phyloP scores from a whole-genome alignment of 73 alveolate genomes.

The Blepharisma stoltei region DNA sequence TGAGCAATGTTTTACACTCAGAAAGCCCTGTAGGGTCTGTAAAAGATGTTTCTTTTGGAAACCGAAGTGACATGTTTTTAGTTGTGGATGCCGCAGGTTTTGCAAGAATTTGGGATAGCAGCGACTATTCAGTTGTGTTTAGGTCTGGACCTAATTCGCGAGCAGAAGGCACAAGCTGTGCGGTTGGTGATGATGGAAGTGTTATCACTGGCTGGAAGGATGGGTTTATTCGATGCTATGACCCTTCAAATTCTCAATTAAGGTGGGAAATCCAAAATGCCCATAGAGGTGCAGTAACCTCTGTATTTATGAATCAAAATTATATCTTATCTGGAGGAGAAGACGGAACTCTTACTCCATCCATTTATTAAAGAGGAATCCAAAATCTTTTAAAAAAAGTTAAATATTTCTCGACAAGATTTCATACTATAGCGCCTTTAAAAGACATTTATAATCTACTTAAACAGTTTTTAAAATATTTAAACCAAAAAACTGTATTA shows the following conservation, averaged over 20 bases:
- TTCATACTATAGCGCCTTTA: too few relatives aligned
- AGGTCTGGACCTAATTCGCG: constrained; percentile 58
- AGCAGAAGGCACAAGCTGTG: constrained; percentile 65
- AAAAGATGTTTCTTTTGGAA: constrained; percentile 71
- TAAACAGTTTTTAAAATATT: too few relatives aligned
- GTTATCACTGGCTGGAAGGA: constrained; percentile 79
- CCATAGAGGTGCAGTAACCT: constrained; percentile 82
- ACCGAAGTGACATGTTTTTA: constrained; percentile 61
- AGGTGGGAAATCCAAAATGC: constrained; percentile 70
- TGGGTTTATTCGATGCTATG: constrained; percentile 70
- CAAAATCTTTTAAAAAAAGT: too few relatives aligned
- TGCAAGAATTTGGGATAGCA: constrained; percentile 71
- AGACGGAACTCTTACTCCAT: constrained; percentile 89
- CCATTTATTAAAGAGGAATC: too few relatives aligned
- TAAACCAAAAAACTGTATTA: too few relatives aligned
- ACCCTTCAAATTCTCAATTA: constrained; percentile 34
- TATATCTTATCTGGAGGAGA: constrained; percentile 89
- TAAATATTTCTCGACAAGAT: too few relatives aligned
- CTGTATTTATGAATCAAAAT: constrained; percentile 77
- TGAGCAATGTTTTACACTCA: constrained; percentile 73
- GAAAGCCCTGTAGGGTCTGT: constrained; percentile 77
- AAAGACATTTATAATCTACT: too few relatives aligned
- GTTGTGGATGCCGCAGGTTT: constrained; percentile 79
- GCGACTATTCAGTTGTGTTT: constrained; percentile 70
- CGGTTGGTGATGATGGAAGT: constrained; percentile 69